These are phyloP conservation scores for Leonotis leonurus DNA, from an alignment of 257 asterid species.

Conservation along the genomic window DNA sequence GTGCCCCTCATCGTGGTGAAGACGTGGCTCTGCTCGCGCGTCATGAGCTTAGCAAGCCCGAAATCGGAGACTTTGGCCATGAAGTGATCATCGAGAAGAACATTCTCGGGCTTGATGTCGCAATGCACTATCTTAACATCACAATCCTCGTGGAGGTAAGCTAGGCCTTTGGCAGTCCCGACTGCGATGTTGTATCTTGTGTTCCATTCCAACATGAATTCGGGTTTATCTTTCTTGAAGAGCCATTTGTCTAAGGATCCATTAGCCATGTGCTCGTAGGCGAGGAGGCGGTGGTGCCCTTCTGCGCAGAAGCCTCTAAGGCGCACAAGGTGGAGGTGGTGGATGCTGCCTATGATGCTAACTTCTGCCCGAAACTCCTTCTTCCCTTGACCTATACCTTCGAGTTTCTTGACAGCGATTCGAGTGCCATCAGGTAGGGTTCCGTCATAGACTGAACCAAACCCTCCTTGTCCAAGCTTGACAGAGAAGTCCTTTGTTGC, in stretches of 20 bases:
- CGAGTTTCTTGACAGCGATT: slow-evolving; percentile 80
- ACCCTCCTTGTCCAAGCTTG: slow-evolving; percentile 98
- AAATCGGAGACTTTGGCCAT: slow-evolving; percentile 77
- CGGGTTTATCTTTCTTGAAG: slow-evolving; percentile 50
- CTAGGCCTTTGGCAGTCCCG: slow-evolving; percentile 85
- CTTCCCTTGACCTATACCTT: slow-evolving; percentile 95
- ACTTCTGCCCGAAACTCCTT: slow-evolving; percentile 98
- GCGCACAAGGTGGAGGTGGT: slow-evolving; percentile 77
- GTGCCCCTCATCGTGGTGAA: slow-evolving; percentile 87
- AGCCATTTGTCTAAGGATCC: slow-evolving; percentile 91
- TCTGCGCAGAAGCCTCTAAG: slow-evolving; percentile 87
- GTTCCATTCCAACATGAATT: slow-evolving; percentile 71
- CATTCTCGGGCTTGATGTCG: slow-evolving; percentile 84
- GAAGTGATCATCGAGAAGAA: slow-evolving; percentile 68
- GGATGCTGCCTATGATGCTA: slow-evolving; percentile 94
- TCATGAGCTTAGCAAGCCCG: slow-evolving; percentile 92
- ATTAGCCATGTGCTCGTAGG: slow-evolving; percentile 82
- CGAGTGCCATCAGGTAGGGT: slow-evolving; percentile 64
- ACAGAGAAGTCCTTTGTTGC: slow-evolving; percentile 62
- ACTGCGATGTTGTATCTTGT: slow-evolving; percentile 62
- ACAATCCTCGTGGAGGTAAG: slow-evolving; percentile 82
- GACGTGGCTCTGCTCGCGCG: slow-evolving; percentile 72
- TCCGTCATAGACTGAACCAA: slow-evolving; percentile 89
- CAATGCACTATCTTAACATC: slow-evolving; percentile 82
- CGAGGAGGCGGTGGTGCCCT: slow-evolving; percentile 85